Conservation (phyloP, 164 flowering plant genomes). For the Annona cherimola region DNA sequence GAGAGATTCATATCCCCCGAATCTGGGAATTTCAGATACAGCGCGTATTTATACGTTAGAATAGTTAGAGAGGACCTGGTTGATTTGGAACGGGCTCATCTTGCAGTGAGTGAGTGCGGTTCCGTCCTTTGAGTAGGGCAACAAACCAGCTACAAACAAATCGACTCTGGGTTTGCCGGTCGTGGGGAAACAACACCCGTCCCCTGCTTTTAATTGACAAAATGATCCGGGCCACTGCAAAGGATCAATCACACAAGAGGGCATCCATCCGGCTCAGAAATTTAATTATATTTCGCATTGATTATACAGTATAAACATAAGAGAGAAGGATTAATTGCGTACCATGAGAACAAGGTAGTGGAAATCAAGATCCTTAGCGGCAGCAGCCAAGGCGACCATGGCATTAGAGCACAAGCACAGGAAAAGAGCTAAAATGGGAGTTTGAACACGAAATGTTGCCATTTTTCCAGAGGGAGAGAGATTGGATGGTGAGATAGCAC, state of each 20-base stretch:
- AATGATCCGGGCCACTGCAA: conserved; percentile 18
- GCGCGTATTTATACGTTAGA: not conserved
- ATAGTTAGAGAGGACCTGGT: conserved; percentile 4
- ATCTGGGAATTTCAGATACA: not conserved
- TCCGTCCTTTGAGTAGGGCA: conserved; percentile 8
- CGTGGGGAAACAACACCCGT: conserved; percentile 14
- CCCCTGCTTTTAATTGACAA: conserved; percentile 3
- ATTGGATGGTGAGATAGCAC: not conserved
- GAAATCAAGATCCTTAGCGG: conserved; percentile 4
- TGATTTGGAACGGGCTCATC: not conserved
- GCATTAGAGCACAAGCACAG: conserved; percentile 1
- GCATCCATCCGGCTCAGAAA: not conserved
- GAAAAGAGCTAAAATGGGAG: not conserved
- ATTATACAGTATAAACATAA: not conserved
- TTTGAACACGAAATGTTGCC: not conserved
- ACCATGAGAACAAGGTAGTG: conserved; percentile 14
- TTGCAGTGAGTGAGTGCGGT: conserved; percentile 3
- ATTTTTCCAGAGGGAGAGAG: too few relatives aligned
- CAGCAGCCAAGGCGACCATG: not conserved
- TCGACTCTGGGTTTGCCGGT: conserved; percentile 8
- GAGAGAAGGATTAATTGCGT: not conserved
- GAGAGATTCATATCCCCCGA: not conserved
- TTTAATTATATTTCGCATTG: not conserved
- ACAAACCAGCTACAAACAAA: conserved; percentile 7
- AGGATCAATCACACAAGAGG: not conserved